A percentile compares a stretch with the other conserved stretches of the same genome.
Evolutionary conservation across 257 asterid genomes (phyloP).

Genomic region (Lithospermum erythrorhizon): DNA sequence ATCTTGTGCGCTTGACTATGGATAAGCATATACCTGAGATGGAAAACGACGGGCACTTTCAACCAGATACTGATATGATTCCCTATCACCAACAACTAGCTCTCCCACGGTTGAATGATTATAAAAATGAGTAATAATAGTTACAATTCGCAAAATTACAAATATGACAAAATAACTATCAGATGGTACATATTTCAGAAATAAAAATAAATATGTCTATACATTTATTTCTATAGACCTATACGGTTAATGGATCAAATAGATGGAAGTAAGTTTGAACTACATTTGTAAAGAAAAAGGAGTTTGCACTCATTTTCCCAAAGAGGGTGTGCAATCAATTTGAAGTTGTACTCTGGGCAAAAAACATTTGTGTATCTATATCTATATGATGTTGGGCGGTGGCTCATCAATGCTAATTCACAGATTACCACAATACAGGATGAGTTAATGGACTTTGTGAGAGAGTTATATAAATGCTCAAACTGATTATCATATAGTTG

Average conservation of each 20-base stretch:
- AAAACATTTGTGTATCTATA: too few species aligned
- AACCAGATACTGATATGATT: constrained; percentile 74
- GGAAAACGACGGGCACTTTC: constrained; percentile 90
- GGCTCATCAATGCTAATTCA: too few species aligned
- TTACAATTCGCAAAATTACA: constrained; percentile 45
- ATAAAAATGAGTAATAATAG: constrained; percentile 74
- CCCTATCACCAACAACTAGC: constrained; percentile 81
- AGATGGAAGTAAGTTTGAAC: neutral
- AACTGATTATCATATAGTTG: too few species aligned
- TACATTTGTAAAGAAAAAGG: neutral
- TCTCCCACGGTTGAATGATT: constrained; percentile 76
- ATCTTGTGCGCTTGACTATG: too few species aligned
- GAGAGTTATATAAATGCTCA: too few species aligned
- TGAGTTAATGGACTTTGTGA: too few species aligned
- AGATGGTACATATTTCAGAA: too few species aligned
- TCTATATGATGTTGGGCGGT: too few species aligned
- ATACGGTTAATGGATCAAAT: neutral
- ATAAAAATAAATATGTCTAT: too few species aligned
- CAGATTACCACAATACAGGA: too few species aligned
- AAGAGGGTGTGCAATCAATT: too few species aligned
- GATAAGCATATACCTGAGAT: constrained; percentile 41
- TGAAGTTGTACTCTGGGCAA: neutral
- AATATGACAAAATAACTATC: neutral
- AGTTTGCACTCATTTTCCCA: neutral
- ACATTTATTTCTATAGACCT: neutral